Evolutionary conservation across 495 filamentous ascomycete genomes (phyloP), one percentile per base, ranked within the genome.

Genomic region (Pseudotulostoma volvatum): DNA sequence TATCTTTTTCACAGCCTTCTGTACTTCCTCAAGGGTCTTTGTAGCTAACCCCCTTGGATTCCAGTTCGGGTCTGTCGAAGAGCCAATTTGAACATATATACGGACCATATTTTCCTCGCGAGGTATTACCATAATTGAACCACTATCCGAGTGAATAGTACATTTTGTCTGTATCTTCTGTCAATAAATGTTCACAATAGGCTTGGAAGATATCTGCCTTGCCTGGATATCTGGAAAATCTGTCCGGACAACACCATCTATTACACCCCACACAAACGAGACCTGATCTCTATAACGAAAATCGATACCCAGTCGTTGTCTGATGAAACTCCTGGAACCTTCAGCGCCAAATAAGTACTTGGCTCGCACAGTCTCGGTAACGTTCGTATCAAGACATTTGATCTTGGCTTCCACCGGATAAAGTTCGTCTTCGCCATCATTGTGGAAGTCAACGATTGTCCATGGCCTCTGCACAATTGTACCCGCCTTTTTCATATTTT

Each of bases 171-270:
- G 43, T 18, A 31, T 34, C n/a, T 3, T 34, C 13, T 15, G 9
- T 19, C 23, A 37, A 19, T 20, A 36, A 9, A 14, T 25, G 8
- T 9, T 9, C 5, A 8, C 1, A 18, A 31, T 2, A 1, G 14
- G 4, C 2, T 7, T 33, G 9, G n/a, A 1, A 19, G 17, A 31
- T n/a, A n/a, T n/a, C n/a, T n/a, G 17, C 7, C 58, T 50, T 48
- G 63, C 61, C 58, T 64, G 64, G 71, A 90, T 73, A 76, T 93
- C 81, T 3, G 84, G 85, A 56, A 88, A 93, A 47, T 76, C 57
- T 0, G 84, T 88, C 3, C 60, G 64, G 3, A 80, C 76, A 21
- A 79, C 71, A 42, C 83, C 66, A 43, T 93, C 85, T 75, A 90
- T 79, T 9, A 92, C 84, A 42, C 85, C 84, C 77, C 77, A 84